Percentiles rank a stretch among this genome's conserved stretches.
These are phyloP conservation scores for Crithidia mellificae DNA, from an alignment of 208 protist species.

Conservation along the genomic window DNA sequence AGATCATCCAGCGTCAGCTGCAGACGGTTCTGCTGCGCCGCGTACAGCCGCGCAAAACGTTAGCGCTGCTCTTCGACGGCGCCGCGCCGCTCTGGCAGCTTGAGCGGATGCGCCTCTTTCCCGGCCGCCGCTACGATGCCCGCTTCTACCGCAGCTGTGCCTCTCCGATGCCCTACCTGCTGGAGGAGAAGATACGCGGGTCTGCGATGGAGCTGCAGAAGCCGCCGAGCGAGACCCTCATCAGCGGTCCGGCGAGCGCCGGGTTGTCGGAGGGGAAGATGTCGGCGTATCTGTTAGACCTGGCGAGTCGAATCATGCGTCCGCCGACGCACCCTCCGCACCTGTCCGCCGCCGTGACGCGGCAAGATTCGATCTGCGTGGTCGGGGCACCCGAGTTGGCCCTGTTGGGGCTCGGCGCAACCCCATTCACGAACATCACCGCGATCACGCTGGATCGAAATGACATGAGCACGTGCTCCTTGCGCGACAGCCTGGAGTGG, in stretches of 20 bases:
- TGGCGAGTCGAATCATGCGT: constrained; percentile 49
- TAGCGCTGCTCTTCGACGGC: constrained; percentile 73
- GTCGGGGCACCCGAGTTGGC: constrained; percentile 64
- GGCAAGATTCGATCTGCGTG: constrained; percentile 67
- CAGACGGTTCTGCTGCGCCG: constrained; percentile 54
- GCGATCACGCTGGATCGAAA: constrained; percentile 53
- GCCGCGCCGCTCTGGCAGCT: constrained; percentile 75
- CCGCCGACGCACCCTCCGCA: constrained; percentile 22
- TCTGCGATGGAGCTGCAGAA: constrained; percentile 43
- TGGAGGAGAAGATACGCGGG: constrained; percentile 62
- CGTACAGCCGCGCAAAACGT: constrained; percentile 58
- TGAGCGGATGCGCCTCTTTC: constrained; percentile 59
- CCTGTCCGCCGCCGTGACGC: constrained; percentile 25
- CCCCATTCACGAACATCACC: constrained; percentile 76
- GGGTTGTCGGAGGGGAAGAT: constrained; percentile 75
- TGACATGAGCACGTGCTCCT: constrained; percentile 63
- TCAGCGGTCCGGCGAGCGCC: constrained; percentile 54
- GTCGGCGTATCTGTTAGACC: constrained; percentile 73
- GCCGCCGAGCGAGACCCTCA: constrained; percentile 51
- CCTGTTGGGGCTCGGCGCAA: constrained; percentile 52
- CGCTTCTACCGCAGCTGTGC: constrained; percentile 75
- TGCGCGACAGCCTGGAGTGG: constrained; percentile 69
- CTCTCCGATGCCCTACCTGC: constrained; percentile 64
- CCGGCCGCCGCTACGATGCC: constrained; percentile 56
- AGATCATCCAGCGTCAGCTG: constrained; percentile 59